Conservation (phyloP, 345 rosid species). For the Isatis tinctoria region DNA sequence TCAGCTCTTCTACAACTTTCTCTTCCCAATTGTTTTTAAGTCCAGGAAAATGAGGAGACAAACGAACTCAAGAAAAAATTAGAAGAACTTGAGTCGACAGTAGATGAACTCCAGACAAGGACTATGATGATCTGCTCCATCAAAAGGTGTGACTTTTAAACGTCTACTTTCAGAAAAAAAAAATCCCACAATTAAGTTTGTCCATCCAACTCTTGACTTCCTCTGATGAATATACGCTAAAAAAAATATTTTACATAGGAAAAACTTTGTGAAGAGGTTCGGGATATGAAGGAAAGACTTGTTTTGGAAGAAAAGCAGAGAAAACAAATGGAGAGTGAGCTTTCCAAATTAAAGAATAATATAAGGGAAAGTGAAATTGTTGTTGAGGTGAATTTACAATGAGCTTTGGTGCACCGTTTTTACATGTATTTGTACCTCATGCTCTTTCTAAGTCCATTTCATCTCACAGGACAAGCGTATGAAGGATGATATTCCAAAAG, state of each 20-base stretch:
- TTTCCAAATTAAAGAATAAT: constrained; percentile 52
- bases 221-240: not conserved
- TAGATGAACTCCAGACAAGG: constrained; percentile 52
- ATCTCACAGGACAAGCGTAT: constrained; percentile 46
- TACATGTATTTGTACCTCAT: constrained; percentile 11
- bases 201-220: not conserved
- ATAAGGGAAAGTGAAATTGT: constrained; percentile 47
- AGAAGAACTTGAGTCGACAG: constrained; percentile 45
- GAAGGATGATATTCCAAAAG: constrained; percentile 55
- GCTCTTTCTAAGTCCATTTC: constrained; percentile 42
- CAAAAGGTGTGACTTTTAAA: constrained; percentile 52
- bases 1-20: constrained; percentile 10
- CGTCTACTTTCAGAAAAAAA: not conserved
- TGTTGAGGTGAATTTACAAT: constrained; percentile 43
- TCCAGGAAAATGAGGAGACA: constrained; percentile 54
- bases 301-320: constrained; percentile 65
- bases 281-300: constrained; percentile 50
- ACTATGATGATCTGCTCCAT: constrained; percentile 42
- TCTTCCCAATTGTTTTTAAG: not conserved
- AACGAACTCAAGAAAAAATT: constrained; percentile 43
- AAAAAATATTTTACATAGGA: constrained; percentile 40
- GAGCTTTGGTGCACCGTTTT: constrained; percentile 6
- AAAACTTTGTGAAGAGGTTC: constrained; percentile 55
- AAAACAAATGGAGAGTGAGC: constrained; percentile 59
- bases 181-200: not conserved